Percentiles rank a stretch among this genome's conserved stretches.
Conservation (phyloP, 2,329 filamentous ascomycete genomes). For the Microcyclosporella mali region DNA sequence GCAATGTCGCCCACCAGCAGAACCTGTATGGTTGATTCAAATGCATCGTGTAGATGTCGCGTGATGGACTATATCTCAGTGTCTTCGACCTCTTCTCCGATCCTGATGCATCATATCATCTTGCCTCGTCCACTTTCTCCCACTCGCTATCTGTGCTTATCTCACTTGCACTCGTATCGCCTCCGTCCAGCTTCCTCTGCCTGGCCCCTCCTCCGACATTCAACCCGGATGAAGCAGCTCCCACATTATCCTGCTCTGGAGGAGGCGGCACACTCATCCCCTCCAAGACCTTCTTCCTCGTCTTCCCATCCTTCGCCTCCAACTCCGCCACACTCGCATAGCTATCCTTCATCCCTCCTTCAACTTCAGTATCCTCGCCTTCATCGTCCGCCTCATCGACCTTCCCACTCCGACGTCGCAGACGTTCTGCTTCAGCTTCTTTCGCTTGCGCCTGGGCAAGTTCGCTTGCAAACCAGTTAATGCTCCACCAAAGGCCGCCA, state of each 20-base stretch:
- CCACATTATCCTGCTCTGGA: neutral
- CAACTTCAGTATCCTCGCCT: conserved; percentile 45
- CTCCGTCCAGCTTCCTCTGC: conserved; percentile 20
- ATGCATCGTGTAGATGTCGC: neutral
- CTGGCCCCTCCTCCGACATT: conserved; percentile 8
- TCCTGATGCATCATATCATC: conserved; percentile 33
- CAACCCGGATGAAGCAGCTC: conserved; percentile 10
- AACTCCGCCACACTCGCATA: conserved; percentile 4
- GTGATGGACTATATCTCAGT: no score
- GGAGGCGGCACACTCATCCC: conserved; percentile 6
- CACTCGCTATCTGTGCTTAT: conserved; percentile 84
- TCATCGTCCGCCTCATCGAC: conserved; percentile 35
- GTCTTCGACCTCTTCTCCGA: no score
- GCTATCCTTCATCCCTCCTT: conserved; percentile 19
- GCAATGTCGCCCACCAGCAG: no score
- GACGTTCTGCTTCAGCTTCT: conserved; percentile 46
- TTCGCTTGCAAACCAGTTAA: conserved; percentile 92
- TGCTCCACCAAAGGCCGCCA: conserved; percentile 79
- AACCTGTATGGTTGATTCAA: neutral
- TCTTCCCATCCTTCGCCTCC: conserved; percentile 11
- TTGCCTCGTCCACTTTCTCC: conserved; percentile 80
- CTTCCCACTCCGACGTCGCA: conserved; percentile 44
- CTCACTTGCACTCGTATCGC: conserved; percentile 26
- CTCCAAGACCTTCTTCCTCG: conserved; percentile 12
- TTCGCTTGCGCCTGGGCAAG: conserved; percentile 43